Evolutionary conservation across 768 basidiomycete species (phyloP).

Genomic region (Tylopilus vinaceipallidus): DNA sequence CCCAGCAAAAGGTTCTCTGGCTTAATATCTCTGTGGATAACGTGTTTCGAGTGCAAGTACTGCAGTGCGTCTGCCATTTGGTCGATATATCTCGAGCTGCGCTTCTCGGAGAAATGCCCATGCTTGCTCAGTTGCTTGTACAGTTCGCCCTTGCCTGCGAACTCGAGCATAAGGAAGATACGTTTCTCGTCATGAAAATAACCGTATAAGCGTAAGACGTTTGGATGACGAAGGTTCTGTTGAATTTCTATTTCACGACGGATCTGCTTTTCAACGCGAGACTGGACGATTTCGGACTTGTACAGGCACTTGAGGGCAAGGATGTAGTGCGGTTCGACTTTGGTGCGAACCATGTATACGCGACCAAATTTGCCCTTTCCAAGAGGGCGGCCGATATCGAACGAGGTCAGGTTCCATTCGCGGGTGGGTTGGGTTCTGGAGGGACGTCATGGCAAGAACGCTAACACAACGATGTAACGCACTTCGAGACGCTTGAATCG

Average conservation of each 20-base stretch:
- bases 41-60: constrained; percentile 93
- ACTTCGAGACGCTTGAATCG: constrained; percentile 77
- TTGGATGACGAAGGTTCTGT: constrained; percentile 91
- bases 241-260: constrained; percentile 98
- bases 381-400: constrained; percentile 93
- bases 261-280: constrained; percentile 94
- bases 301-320: constrained; percentile 96
- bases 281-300: constrained; percentile 92
- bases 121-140: constrained; percentile 92
- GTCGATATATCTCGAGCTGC: constrained; percentile 87
- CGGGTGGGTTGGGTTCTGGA: constrained; percentile 69
- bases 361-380: constrained; percentile 99
- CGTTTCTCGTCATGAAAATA: constrained; percentile 98
- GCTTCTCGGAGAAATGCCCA: constrained; percentile 84
- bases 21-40: constrained; percentile 99
- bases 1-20: constrained; percentile 95
- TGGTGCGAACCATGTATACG: constrained; percentile 97
- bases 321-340: constrained; percentile 83
- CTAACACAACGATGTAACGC: constrained; percentile 22
- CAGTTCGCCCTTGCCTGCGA: constrained; percentile 94
- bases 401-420: constrained; percentile 81
- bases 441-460: neutral
- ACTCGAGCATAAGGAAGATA: constrained; percentile 98
- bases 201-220: constrained; percentile 91
- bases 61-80: constrained; percentile 96